These are phyloP conservation scores for Ophiostoma australiae DNA, from an alignment of 2,329 filamentous ascomycete genomes.

Conservation along the genomic window DNA sequence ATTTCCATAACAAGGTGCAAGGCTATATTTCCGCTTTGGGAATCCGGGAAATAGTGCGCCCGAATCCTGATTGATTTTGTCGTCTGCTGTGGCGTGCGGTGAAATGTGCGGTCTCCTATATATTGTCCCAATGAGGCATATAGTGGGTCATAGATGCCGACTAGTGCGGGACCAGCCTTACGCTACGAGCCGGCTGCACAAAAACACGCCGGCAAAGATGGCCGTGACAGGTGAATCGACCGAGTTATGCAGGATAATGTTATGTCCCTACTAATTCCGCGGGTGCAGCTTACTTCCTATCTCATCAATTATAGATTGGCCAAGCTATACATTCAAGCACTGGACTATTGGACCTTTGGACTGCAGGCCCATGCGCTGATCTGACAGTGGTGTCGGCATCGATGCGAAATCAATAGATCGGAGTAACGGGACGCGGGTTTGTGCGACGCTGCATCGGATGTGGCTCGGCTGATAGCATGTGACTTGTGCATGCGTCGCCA, in stretches of 20 bases:
- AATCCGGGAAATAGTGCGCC: background rate
- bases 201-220: background rate
- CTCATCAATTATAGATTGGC: background rate
- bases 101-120: background rate
- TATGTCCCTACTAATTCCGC: background rate
- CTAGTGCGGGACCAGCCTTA: conserved; percentile 2
- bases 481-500: background rate
- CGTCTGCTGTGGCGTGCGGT: background rate
- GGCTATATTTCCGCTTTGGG: background rate
- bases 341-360: background rate
- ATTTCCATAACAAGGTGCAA: background rate
- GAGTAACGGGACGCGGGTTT: background rate
- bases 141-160: background rate
- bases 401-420: background rate
- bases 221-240: background rate
- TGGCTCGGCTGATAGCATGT: background rate
- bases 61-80: background rate
- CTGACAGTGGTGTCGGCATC: conserved; percentile 2
- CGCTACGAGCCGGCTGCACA: conserved; percentile 3
- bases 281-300: background rate
- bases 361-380: background rate
- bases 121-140: background rate
- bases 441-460: background rate
- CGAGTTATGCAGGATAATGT: background rate
- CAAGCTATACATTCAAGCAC: background rate